Evolutionary conservation across 208 protist species (phyloP), one percentile per base, ranked within the genome.

Genomic region (Trichomonas tenax): DNA sequence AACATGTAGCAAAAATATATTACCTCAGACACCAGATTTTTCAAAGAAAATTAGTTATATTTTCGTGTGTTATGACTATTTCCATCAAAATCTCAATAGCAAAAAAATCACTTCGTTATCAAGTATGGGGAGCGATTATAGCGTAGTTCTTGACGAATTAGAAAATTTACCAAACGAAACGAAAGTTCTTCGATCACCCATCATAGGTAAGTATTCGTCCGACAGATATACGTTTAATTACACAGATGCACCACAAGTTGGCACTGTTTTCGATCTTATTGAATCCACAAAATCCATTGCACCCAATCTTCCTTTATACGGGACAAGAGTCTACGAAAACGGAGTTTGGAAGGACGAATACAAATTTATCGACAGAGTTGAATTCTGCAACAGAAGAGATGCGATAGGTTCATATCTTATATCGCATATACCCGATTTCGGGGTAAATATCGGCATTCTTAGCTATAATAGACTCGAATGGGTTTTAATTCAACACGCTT

Each of bases 381-480:
- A 84, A 40, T 84, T 84, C 15, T 84, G 81, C 34, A 14, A 48
- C 3, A n/a, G 31, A 0, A n/a, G 82, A 48, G 82, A 89, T 31
- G 17, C 40, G 0, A 46, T 89, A 48, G 82, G 82, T 10, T 44
- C 82, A 0, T 89, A 21, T 6, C 82, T 89, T 14, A 89, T 48
- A 21, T 8, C 45, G 48, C 45, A 36, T 15, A 3, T 14, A 14
- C 34, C 81, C 36, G 15, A 40, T 1, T 41, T 84, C 1, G 8
- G 72, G 14, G 3, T 6, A 46, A 93, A 95, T 86, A 48, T 96
- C 40, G 96, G 96, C 3, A 96, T 96, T 45, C 58, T 96, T 41
- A 86, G 48, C 31, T 63, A 86, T 23, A 96, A 96, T 58, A 17
- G 82, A 38, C 26, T 95, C 0, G 96, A 96, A 46, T 96, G 84